Conservation (phyloP, 208 protist genomes). For the Sergeia podlipaevii region DNA sequence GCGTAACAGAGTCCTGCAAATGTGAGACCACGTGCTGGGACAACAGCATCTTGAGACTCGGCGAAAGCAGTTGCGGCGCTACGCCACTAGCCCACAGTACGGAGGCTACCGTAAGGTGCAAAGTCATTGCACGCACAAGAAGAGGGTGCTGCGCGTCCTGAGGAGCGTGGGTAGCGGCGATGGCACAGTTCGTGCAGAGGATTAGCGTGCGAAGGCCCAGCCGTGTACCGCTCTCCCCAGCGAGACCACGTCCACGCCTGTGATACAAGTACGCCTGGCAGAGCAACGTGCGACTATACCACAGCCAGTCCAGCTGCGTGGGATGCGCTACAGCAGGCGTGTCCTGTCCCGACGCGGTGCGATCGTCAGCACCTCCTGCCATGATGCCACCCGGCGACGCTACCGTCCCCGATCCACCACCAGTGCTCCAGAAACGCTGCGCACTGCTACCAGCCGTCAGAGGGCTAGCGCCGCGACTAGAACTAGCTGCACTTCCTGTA, state of each 20-base stretch:
- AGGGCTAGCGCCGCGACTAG: background rate
- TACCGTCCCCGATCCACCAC: constrained; percentile 5
- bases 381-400: background rate
- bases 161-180: constrained; percentile 54
- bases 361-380: constrained; percentile 5
- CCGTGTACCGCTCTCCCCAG: constrained; percentile 17
- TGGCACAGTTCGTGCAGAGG: constrained; percentile 70
- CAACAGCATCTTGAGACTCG: constrained; percentile 73
- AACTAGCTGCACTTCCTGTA: background rate
- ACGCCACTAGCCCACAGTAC: constrained; percentile 10
- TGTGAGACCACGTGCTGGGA: constrained; percentile 35
- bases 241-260: constrained; percentile 22
- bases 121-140: constrained; percentile 22
- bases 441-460: background rate
- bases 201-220: constrained; percentile 33
- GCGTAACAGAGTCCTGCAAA: constrained; percentile 9
- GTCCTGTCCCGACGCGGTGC: background rate
- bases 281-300: constrained; percentile 59
- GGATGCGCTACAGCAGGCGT: constrained; percentile 42
- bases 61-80: constrained; percentile 26
- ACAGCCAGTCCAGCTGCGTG: constrained; percentile 47
- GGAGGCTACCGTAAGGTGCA: constrained; percentile 30
- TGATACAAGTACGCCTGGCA: constrained; percentile 43
- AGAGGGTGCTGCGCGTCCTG: constrained; percentile 7
- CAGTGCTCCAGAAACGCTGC: too few relatives aligned